Conservation (phyloP, 2,329 filamentous ascomycete species). For the Ophiostoma piceae region DNA sequence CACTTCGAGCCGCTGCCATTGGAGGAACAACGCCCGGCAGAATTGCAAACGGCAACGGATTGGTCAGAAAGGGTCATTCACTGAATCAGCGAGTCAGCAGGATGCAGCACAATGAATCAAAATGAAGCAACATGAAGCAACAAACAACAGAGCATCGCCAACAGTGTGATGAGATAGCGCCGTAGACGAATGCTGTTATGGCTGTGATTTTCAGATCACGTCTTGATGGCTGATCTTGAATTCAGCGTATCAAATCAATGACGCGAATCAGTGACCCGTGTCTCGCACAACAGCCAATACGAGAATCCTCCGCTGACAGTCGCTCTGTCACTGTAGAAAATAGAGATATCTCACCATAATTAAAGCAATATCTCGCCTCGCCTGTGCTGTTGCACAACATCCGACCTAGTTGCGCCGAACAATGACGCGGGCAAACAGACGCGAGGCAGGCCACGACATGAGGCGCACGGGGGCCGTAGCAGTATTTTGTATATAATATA, state of each 20-base stretch:
- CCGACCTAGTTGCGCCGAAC: slow-evolving; percentile 14
- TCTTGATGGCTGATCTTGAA: no score
- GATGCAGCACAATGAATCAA: neutral
- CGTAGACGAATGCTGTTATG: neutral
- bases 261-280: neutral
- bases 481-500: neutral
- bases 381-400: slow-evolving; percentile 16
- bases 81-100: neutral
- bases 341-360: neutral
- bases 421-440: neutral
- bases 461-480: neutral
- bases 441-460: slow-evolving; percentile 14
- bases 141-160: neutral
- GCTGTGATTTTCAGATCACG: no score
- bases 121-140: neutral
- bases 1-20: slow-evolving; percentile 13
- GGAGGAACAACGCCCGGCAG: slow-evolving; percentile 15
- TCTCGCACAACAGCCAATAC: neutral
- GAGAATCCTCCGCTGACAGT: neutral
- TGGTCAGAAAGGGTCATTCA: neutral
- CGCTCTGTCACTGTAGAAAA: neutral
- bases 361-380: neutral
- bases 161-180: neutral
- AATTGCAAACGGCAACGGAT: neutral
- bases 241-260: neutral